A percentile compares a stretch with the other conserved stretches of the same genome.
These are phyloP conservation scores for Neodidymelliopsis sp. DNA, from an alignment of 2,329 filamentous ascomycete genomes.

Conservation along the genomic window DNA sequence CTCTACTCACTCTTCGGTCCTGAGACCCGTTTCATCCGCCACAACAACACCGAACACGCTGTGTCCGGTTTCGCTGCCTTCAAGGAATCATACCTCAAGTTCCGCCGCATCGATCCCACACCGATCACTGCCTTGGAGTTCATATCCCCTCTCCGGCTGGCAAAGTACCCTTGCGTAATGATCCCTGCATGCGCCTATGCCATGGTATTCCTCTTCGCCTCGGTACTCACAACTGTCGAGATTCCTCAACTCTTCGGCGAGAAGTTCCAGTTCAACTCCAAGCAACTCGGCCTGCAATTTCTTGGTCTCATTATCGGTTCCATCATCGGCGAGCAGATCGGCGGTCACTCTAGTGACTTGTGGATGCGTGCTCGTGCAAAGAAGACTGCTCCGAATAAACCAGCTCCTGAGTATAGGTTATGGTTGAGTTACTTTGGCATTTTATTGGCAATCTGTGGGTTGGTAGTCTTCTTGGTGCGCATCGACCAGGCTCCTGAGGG, in stretches of 20 bases:
- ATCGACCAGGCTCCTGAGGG: slow-evolving; percentile 53
- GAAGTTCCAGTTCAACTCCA: slow-evolving; percentile 64
- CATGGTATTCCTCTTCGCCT: slow-evolving; percentile 65
- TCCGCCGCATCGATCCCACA: slow-evolving; percentile 61
- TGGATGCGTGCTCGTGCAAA: slow-evolving; percentile 59
- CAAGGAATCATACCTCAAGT: slow-evolving; percentile 56
- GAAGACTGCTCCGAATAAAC: slow-evolving; percentile 42
- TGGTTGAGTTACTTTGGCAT: slow-evolving; percentile 66
- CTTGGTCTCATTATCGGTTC: slow-evolving; percentile 64
- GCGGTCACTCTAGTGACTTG: slow-evolving; percentile 61
- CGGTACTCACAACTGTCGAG: slow-evolving; percentile 64
- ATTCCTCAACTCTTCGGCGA: slow-evolving; percentile 65
- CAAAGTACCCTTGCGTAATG: slow-evolving; percentile 56
- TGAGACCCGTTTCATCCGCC: slow-evolving; percentile 63
- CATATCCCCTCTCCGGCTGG: slow-evolving; percentile 58
- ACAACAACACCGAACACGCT: slow-evolving; percentile 44
- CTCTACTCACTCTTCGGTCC: slow-evolving; percentile 60
- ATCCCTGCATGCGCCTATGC: slow-evolving; percentile 62
- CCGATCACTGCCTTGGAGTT: slow-evolving; percentile 61
- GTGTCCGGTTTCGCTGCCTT: slow-evolving; percentile 44
- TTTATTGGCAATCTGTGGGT: slow-evolving; percentile 58
- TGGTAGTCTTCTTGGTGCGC: slow-evolving; percentile 63
- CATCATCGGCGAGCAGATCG: slow-evolving; percentile 65
- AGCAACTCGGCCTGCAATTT: slow-evolving; percentile 67
- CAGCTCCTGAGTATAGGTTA: slow-evolving; percentile 64